Conservation (phyloP, 1,284 basidiomycete genomes). For the Lentinus polychrous region DNA sequence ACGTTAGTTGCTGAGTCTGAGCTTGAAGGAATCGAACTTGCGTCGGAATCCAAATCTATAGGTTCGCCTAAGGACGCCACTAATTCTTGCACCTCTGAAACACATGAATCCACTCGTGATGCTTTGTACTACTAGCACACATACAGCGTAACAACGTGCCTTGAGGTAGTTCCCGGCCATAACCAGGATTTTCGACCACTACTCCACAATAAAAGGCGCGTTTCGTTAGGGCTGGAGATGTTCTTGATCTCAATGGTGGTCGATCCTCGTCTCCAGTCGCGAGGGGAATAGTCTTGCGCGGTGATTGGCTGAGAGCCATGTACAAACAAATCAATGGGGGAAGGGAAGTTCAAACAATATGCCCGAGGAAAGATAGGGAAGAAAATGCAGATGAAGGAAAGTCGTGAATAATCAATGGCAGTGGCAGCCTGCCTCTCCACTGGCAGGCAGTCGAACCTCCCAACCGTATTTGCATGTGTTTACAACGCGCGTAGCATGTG, state of each 20-base stretch:
- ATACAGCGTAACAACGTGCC: slow-evolving; percentile 35
- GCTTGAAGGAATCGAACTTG: slow-evolving; percentile 33
- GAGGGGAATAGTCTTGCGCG: slow-evolving; percentile 66
- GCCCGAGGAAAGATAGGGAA: neutral
- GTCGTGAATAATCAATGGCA: too few relatives aligned
- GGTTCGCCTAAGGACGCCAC: slow-evolving; percentile 68
- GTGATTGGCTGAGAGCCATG: slow-evolving; percentile 25
- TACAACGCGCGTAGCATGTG: neutral
- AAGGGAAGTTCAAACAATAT: neutral
- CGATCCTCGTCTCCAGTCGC: slow-evolving; percentile 54
- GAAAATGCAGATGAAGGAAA: too few relatives aligned
- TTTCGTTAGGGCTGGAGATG: slow-evolving; percentile 42
- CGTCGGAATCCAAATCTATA: slow-evolving; percentile 37
- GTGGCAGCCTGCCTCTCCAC: too few relatives aligned
- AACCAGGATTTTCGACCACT: slow-evolving; percentile 71
- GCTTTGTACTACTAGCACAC: too few relatives aligned
- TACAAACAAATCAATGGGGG: neutral
- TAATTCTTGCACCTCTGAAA: slow-evolving; percentile 69
- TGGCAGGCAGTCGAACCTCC: neutral
- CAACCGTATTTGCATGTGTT: neutral
- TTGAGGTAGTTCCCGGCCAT: slow-evolving; percentile 58
- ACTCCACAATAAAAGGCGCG: slow-evolving; percentile 78
- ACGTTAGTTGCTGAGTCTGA: slow-evolving; percentile 29
- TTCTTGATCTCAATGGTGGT: slow-evolving; percentile 24
- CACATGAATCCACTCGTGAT: neutral